A percentile compares a stretch with the other conserved stretches of the same genome.
Conservation (phyloP, 148 eudicot species). For the Mesembryanthemum crystallinum region DNA sequence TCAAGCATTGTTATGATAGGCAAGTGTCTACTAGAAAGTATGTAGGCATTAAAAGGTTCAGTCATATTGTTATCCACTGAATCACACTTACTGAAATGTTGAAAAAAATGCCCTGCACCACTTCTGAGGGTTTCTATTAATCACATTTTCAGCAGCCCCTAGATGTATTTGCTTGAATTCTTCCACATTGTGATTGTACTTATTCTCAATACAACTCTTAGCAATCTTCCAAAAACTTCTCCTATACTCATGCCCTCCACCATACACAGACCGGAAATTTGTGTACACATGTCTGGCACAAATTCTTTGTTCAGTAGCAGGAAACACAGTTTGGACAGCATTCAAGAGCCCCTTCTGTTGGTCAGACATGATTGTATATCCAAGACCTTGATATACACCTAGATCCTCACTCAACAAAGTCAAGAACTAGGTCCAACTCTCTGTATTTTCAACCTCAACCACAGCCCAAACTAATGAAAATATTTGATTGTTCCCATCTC, state of each 20-base stretch:
- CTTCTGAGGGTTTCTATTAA: not conserved
- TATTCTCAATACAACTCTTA: not conserved
- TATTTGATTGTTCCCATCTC: not conserved
- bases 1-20: too few relatives aligned
- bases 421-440: slow-evolving; percentile 2
- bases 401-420: not conserved
- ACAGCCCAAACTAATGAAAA: slow-evolving; percentile 2
- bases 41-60: too few relatives aligned
- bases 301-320: not conserved
- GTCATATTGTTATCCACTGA: too few relatives aligned
- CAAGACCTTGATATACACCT: not conserved
- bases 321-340: not conserved
- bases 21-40: too few relatives aligned
- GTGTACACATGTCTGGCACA: slow-evolving; percentile 4
- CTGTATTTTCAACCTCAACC: not conserved
- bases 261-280: not conserved
- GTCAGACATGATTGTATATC: not conserved
- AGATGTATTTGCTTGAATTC: not conserved
- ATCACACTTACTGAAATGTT: too few relatives aligned
- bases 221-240: slow-evolving; percentile 3
- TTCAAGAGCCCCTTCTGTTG: not conserved
- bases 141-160: not conserved
- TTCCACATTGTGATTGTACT: not conserved
- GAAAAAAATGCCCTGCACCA: too few relatives aligned
- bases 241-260: not conserved